phyloP scores from a whole-genome alignment of 306 rosid genomes.

The Luffa acutangula region DNA sequence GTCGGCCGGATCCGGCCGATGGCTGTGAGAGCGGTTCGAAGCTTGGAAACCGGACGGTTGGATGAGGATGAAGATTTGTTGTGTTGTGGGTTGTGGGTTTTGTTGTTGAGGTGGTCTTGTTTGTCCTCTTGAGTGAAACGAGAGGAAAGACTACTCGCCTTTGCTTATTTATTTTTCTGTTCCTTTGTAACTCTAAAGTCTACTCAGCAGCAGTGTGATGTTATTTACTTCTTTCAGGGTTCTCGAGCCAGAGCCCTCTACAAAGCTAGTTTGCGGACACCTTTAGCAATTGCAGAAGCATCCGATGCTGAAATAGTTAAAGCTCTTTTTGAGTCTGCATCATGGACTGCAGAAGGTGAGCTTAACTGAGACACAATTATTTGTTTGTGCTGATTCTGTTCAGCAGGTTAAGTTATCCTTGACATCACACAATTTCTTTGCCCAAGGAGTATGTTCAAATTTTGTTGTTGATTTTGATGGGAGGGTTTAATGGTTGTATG shows the following conservation, averaged over 20 bases:
- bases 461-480: neutral
- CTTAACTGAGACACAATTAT: slow-evolving; percentile 6
- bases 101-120: neutral
- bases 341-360: slow-evolving; percentile 83
- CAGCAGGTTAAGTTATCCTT: neutral
- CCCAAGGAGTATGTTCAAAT: neutral
- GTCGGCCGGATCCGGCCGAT: slow-evolving; percentile 13
- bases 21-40: slow-evolving; percentile 37
- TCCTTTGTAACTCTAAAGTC: neutral
- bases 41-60: slow-evolving; percentile 23
- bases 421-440: neutral
- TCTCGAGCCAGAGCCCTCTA: slow-evolving; percentile 98
- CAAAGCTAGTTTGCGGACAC: slow-evolving; percentile 82
- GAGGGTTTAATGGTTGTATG: neutral
- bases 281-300: slow-evolving; percentile 94
- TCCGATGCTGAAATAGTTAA: slow-evolving; percentile 71
- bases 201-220: slow-evolving; percentile 10
- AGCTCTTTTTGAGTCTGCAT: slow-evolving; percentile 77
- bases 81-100: neutral
- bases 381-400: slow-evolving; percentile 7
- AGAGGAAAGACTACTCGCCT: slow-evolving; percentile 20
- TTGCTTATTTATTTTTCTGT: neutral
- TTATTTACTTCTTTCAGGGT: slow-evolving; percentile 45
- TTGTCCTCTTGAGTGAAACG: slow-evolving; percentile 22
- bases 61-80: slow-evolving; percentile 13